A percentile compares a stretch with the other conserved stretches of the same genome.
Evolutionary conservation across 306 rosid genomes (phyloP).

Genomic region (Vigna radiata): DNA sequence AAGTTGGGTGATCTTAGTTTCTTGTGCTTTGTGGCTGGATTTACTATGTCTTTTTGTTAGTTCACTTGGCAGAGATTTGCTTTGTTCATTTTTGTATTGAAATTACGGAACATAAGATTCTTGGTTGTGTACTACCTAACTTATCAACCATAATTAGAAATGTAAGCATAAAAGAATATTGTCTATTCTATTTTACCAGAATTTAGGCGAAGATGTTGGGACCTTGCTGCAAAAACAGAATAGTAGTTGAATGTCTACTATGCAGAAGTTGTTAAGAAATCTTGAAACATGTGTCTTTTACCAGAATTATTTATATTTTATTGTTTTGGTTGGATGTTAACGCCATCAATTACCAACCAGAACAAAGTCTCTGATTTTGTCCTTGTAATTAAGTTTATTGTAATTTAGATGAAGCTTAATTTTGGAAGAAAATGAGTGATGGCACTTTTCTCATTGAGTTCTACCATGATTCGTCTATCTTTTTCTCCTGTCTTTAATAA

Average conservation of each 20-base stretch:
- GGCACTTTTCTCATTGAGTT: too few species aligned
- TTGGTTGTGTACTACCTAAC: neutral
- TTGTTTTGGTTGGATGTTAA: neutral
- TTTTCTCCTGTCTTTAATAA: too few species aligned
- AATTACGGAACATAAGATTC: slow-evolving; percentile 25
- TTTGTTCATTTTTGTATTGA: slow-evolving; percentile 1
- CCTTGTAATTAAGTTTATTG: too few species aligned
- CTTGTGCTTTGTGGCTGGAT: neutral
- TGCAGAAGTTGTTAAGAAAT: slow-evolving; percentile 21
- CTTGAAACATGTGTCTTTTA: neutral
- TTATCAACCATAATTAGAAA: neutral
- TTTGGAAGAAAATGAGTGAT: too few species aligned
- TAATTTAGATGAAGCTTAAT: too few species aligned
- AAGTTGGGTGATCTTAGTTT: neutral
- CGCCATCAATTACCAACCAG: neutral
- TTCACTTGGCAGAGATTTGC: neutral
- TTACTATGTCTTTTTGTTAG: slow-evolving; percentile 1
- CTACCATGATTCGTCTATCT: too few species aligned
- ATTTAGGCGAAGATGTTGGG: neutral
- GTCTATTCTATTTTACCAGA: slow-evolving; percentile 13
- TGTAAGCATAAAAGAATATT: neutral
- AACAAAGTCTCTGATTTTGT: too few species aligned
- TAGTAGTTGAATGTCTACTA: neutral
- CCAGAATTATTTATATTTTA: neutral
- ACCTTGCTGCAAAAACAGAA: neutral